phyloP scores from a whole-genome alignment of 1,284 basidiomycete species.

The Fomitopsis schrenkii region DNA sequence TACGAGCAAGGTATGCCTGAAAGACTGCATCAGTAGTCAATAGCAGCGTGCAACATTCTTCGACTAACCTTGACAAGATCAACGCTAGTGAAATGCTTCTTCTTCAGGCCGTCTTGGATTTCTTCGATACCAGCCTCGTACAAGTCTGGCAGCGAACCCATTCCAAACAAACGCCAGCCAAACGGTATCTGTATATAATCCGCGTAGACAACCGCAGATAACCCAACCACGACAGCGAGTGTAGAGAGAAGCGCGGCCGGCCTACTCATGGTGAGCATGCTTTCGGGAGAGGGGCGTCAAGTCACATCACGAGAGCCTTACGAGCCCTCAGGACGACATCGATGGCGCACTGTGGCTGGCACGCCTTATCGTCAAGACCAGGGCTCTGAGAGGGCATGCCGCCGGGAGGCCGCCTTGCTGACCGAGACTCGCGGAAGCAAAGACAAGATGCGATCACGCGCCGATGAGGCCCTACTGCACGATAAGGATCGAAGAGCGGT shows the following conservation, averaged over 20 bases:
- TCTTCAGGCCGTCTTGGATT: constrained; percentile 33
- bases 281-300: no score
- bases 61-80: constrained; percentile 37
- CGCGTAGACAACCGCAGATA: not conserved
- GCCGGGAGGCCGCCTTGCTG: not conserved
- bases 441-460: not conserved
- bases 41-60: not conserved
- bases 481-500: no score
- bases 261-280: not conserved
- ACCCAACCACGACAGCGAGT: not conserved
- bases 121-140: constrained; percentile 40
- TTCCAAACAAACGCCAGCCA: not conserved
- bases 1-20: constrained; percentile 66
- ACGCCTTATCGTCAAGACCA: not conserved
- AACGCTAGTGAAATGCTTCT: constrained; percentile 35
- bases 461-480: no score
- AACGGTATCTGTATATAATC: not conserved
- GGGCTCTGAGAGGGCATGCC: not conserved
- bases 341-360: not conserved
- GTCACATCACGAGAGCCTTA: no score
- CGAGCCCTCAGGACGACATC: not conserved
- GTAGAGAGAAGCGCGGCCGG: not conserved
- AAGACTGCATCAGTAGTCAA: not conserved
- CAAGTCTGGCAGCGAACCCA: constrained; percentile 31
- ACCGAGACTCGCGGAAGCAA: not conserved